Base-by-base conservation (phyloP, 1,284 basidiomycete genomes). In the Irpex sp. region DNA sequence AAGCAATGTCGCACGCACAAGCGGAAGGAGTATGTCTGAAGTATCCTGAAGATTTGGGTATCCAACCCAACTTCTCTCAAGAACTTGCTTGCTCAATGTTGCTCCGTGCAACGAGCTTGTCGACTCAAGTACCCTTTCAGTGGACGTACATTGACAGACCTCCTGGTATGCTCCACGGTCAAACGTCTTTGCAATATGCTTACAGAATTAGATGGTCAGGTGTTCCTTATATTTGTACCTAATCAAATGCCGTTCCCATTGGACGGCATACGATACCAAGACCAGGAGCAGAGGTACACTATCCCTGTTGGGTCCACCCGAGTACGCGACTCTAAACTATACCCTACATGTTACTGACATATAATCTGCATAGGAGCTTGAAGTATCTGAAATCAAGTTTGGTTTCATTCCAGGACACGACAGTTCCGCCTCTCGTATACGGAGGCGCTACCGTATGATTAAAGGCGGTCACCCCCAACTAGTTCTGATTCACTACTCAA, bases 131-230 rank as follows among this genome's bases (percentile, higher is more conserved):
- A 9, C 88, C 90, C 1, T 93, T 88, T 69, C 68, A 76, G 13
- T 92, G 89, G 87, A 77, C 80, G 1, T 92, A 84, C 67, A 83
- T 93, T 36, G 90, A 93, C 77, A 88, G 86, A 68, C 89, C 90
- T 19, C 68, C 74, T 68, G 90, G 90, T 89, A 62, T 63, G 81
- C 73, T 19, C 51, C 59, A 13, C 9, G 21, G 5, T 26, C 53
- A 4, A 33, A 26, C 21, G 59, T 54, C 65, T 13, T 7, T 61
- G 13, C 58, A 35, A 36, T 37, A 6, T 11, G 21, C 31, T 50
- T 31, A 61, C 21, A n/a, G 59, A 1, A 54, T 8, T 64, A 90
- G 90, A 92, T 72, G 89, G 89, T 3, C 81, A 86, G 64, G 70
- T 88, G 5, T 77, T 81, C 55, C 79, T 92, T 21, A 73, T 91